Evolutionary conservation across 306 rosid species (phyloP).

Genomic region (Echinosophora koreensis): DNA sequence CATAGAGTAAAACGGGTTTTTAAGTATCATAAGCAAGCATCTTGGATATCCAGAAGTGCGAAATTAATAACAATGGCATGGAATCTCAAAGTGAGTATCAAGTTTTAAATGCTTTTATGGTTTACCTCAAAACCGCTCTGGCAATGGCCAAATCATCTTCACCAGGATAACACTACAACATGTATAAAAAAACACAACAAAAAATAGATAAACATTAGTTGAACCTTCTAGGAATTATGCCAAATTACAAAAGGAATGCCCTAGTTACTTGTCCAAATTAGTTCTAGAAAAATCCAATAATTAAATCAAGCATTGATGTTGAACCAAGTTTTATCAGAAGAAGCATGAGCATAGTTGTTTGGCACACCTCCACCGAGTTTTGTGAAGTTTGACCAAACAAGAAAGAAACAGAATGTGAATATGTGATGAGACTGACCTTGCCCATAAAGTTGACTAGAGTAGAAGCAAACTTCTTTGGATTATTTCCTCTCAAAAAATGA

Average conservation of each 20-base stretch:
- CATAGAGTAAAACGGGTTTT: not conserved
- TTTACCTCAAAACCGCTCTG: conserved; percentile 83
- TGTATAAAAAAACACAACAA: not conserved
- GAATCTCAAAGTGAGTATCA: conserved; percentile 20
- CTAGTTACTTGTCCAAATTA: conserved; percentile 20
- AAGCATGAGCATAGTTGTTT: conserved; percentile 12
- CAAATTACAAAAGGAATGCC: conserved; percentile 37
- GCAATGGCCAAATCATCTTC: conserved; percentile 97
- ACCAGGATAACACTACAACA: conserved; percentile 87
- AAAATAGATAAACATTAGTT: conserved; percentile 46
- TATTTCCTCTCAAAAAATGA: conserved; percentile 86
- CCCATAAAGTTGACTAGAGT: conserved; percentile 80
- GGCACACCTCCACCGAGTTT: conserved; percentile 30
- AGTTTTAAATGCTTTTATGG: conserved; percentile 30
- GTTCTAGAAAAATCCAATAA: conserved; percentile 36
- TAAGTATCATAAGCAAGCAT: conserved; percentile 8
- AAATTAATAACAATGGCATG: not conserved
- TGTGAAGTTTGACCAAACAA: conserved; percentile 32
- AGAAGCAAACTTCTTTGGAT: conserved; percentile 81
- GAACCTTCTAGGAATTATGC: conserved; percentile 27
- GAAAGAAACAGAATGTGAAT: not conserved
- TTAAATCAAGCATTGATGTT: conserved; percentile 20
- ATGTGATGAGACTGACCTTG: conserved; percentile 63
- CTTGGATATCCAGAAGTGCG: not conserved
- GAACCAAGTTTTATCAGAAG: conserved; percentile 40